phyloP scores from a whole-genome alignment of 352 stramenopile species.

The Globisporangium heterothallicum region DNA sequence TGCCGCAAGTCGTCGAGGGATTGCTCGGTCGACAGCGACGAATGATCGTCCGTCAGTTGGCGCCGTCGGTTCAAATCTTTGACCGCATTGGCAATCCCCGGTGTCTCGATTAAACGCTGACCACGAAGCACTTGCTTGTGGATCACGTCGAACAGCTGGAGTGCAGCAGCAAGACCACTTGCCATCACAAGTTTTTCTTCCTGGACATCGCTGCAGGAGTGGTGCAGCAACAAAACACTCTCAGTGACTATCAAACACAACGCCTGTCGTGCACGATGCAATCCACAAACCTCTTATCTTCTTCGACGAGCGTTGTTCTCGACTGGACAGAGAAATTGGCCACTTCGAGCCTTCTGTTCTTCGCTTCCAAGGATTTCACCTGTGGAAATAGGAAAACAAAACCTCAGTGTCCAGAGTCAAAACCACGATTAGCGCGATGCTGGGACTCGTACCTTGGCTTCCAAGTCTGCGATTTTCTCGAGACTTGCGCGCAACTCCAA shows the following conservation, averaged over 20 bases:
- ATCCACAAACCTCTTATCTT: slow-evolving; percentile 1
- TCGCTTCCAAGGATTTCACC: background rate
- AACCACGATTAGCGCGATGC: background rate
- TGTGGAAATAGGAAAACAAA: background rate
- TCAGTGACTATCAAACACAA: too few relatives aligned
- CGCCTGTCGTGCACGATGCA: background rate
- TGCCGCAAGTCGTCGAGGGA: slow-evolving; percentile 6
- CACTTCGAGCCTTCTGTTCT: background rate
- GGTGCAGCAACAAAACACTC: background rate
- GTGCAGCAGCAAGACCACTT: background rate
- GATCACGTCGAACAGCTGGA: slow-evolving; percentile 5
- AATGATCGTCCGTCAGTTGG: background rate
- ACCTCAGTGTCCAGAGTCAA: background rate
- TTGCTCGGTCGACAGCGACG: slow-evolving; percentile 12
- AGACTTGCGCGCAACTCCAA: background rate
- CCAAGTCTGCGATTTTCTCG: background rate
- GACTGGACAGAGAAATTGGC: background rate
- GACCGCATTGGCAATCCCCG: background rate
- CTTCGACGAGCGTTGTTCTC: background rate
- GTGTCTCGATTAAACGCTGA: background rate
- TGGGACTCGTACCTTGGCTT: background rate
- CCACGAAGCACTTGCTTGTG: background rate
- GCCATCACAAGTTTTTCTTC: slow-evolving; percentile 1
- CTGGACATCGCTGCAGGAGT: background rate
- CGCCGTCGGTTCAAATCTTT: background rate